Evolutionary conservation across 257 asterid species (phyloP).

Genomic region (Lavandula angustifolia): DNA sequence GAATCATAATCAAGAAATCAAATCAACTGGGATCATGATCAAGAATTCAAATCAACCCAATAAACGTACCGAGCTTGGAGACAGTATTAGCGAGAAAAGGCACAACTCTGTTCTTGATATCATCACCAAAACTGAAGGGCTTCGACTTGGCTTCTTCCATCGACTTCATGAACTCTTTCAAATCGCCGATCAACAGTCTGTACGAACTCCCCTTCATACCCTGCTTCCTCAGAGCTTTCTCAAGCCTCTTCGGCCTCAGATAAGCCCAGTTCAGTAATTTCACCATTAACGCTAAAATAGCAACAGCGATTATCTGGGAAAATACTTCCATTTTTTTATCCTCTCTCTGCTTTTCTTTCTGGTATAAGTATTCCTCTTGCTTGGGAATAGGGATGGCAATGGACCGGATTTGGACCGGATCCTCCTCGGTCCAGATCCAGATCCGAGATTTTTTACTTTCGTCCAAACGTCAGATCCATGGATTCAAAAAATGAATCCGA

Average conservation of each 20-base stretch:
- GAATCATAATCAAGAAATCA: no score
- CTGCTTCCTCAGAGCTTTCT: conserved; percentile 17
- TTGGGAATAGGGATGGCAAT: no score
- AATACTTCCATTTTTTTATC: not conserved
- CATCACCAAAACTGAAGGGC: conserved; percentile 39
- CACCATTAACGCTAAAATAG: not conserved
- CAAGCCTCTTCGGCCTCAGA: conserved; percentile 19
- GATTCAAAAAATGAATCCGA: no score
- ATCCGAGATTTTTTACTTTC: no score
- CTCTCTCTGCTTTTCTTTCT: no score
- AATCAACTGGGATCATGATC: no score
- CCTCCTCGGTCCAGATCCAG: no score
- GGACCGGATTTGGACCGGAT: no score
- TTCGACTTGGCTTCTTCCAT: conserved; percentile 30
- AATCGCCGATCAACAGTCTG: conserved; percentile 38
- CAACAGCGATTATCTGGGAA: not conserved
- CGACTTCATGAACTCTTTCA: conserved; percentile 29
- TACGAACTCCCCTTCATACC: conserved; percentile 20
- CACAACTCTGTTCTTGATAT: conserved; percentile 35
- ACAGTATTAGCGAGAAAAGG: conserved; percentile 21
- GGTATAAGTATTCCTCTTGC: no score
- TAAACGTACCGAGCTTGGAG: conserved; percentile 38
- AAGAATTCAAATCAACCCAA: no score
- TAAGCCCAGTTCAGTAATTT: conserved; percentile 15
- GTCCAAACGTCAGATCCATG: no score